These are phyloP conservation scores for Lactarius sanguifluus DNA, from an alignment of 768 basidiomycete species.

Conservation along the genomic window DNA sequence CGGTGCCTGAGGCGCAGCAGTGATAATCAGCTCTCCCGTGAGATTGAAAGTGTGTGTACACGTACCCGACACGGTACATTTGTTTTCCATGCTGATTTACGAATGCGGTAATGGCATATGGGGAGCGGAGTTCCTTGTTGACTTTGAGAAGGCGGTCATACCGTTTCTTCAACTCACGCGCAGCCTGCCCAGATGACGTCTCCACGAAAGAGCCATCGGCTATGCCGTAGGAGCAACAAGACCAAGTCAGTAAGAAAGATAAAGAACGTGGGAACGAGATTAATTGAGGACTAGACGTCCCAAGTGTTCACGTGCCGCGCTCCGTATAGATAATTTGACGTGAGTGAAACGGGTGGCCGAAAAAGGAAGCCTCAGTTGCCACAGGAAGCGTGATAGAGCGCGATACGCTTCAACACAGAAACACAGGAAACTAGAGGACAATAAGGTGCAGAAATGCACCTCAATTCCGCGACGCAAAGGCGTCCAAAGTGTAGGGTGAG, in stretches of 20 bases:
- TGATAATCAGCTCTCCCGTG: neutral
- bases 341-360: slow-evolving; percentile 8
- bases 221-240: slow-evolving; percentile 32
- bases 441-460: slow-evolving; percentile 5
- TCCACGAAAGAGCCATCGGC: slow-evolving; percentile 80
- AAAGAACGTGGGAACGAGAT: slow-evolving; percentile 10
- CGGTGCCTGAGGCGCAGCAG: slow-evolving; percentile 47
- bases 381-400: slow-evolving; percentile 5
- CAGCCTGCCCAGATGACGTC: slow-evolving; percentile 73
- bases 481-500: neutral
- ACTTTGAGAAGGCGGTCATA: slow-evolving; percentile 73
- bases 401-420: slow-evolving; percentile 4
- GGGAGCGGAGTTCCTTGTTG: slow-evolving; percentile 64
- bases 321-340: neutral
- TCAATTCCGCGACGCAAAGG: neutral
- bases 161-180: slow-evolving; percentile 71
- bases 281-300: slow-evolving; percentile 9
- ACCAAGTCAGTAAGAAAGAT: slow-evolving; percentile 17
- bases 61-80: slow-evolving; percentile 78
- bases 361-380: slow-evolving; percentile 12
- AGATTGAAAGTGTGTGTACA: slow-evolving; percentile 25
- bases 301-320: slow-evolving; percentile 20
- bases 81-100: slow-evolving; percentile 78
- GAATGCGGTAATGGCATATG: slow-evolving; percentile 80
- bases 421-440: slow-evolving; percentile 6